Base-by-base conservation (phyloP, 1,284 basidiomycete species). In the Coniophora puteana region DNA sequence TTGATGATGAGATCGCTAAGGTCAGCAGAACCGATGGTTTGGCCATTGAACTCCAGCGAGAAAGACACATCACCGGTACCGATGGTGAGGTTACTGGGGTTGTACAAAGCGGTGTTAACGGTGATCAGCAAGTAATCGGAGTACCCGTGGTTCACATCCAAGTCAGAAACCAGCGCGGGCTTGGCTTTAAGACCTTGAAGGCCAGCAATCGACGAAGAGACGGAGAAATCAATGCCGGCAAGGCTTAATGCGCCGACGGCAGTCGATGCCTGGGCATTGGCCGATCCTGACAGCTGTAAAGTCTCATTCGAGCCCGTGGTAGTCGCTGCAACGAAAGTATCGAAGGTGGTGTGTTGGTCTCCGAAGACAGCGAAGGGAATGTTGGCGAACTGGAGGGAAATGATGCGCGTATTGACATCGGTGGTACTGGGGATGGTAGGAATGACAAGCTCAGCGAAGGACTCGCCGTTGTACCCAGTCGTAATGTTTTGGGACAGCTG, bases 91-190 rank as follows among this genome's bases (percentile, higher is more conserved):
- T 22, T 50, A 37, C 74, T 83, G 7, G 81, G 82, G 47, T 83
- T 83, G 53, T 73, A 80, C 21, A 83, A 54, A 3, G 66, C 64
- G 24, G 74, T 74, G 27, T 74, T 65, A n/a, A 80, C 75, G 48
- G 71, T 85, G 63, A 89, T 89, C 40, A 86, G 66, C n/a, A 89
- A 65, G 57, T 73, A 84, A 50, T 80, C 71, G 0, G 76, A 49
- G 65, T 75, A 88, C 6, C 87, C 86, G 42, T 77, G 83, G 40
- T 71, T 77, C 22, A 89, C 85, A 51, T 89, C 84, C 43, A 89
- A 61, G 50, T 76, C 68, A 28, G 68, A 67, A 8, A 89, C 73
- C 4, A 68, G 66, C 5, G 76, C 75, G 6, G 83, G 84, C 43
- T 69, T 72, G 18, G 80, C 67, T 48, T 74, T 69, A 45, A 89